Percentiles rank a stretch among this genome's conserved stretches.
Conservation (phyloP, 345 rosid genomes). For the Aegle marmelos region DNA sequence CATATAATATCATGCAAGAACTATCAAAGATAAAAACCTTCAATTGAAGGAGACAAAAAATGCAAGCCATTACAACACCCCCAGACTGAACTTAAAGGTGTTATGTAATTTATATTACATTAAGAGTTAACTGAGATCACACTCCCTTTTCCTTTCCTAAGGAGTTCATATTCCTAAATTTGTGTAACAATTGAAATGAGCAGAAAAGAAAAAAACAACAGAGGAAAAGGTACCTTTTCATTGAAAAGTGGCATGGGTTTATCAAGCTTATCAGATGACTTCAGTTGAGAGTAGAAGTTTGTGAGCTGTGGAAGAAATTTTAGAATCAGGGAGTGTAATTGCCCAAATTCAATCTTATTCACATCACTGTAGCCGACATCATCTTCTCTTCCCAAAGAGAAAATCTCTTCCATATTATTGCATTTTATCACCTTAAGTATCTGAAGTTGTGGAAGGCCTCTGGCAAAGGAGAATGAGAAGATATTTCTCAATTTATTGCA, state of each 20-base stretch:
- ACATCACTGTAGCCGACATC: neutral
- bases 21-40: neutral
- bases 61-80: neutral
- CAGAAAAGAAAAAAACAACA: neutral
- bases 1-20: neutral
- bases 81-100: neutral
- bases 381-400: neutral
- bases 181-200: neutral
- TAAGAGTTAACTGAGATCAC: neutral
- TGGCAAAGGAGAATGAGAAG: constrained; percentile 1
- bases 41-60: neutral
- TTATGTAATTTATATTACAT: neutral
- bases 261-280: neutral
- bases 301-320: neutral
- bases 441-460: neutral
- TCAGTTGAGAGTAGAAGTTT: neutral
- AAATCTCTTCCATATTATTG: neutral
- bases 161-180: neutral
- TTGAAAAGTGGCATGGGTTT: neutral
- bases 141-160: neutral
- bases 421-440: constrained; percentile 5
- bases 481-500: constrained; percentile 10
- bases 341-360: neutral
- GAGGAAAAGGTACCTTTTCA: neutral
- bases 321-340: neutral